Base-by-base conservation (phyloP, 345 rosid genomes). In the Hypericum perforatum region DNA sequence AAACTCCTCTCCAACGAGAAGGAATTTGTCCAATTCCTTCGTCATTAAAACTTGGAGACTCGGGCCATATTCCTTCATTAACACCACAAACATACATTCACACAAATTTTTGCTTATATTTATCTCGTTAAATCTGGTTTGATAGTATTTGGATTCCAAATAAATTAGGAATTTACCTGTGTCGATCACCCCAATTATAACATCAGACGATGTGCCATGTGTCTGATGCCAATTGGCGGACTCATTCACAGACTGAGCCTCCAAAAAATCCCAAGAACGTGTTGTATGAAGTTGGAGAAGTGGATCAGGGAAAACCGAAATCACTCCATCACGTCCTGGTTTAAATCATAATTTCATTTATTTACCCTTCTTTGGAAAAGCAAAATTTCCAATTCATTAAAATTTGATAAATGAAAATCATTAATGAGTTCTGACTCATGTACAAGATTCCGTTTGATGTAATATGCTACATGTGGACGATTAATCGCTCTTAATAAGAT, bases 201-300 rank as follows among this genome's bases (percentile, higher is more conserved):
- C 84, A 61, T 83, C 84, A 45, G 55, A 69, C 11, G 78, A 62
- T 57, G 13, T 9, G 53, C 61, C 2, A 45, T 7, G 46, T 22
- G 32, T 1, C 4, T 22, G 65, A 53, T 49, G 45, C 61, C 4
- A 29, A 47, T 45, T 29, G 38, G 6, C 53, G 41, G 49, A 40
- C 22, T 49, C 51, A n/a, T 51, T 39, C 22, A 70, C 61, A 8
- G 72, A 64, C 1, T 62, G 62, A 13, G 58, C 69, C 22, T 69
- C 79, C 48, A 87, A 52, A 60, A 87, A 87, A 67, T 82, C 89
- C 96, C 96, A 87, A 14, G 96, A 87, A 8, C 90, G 85, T 7
- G 96, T 87, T 45, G 96, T 87, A 45, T 87, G 96, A 39, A 82
- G 85, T 39, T 68, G 66, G 45, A 81, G 76, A 38, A 63, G 39